phyloP scores from a whole-genome alignment of 345 rosid genomes.

The Trapa incisa region DNA sequence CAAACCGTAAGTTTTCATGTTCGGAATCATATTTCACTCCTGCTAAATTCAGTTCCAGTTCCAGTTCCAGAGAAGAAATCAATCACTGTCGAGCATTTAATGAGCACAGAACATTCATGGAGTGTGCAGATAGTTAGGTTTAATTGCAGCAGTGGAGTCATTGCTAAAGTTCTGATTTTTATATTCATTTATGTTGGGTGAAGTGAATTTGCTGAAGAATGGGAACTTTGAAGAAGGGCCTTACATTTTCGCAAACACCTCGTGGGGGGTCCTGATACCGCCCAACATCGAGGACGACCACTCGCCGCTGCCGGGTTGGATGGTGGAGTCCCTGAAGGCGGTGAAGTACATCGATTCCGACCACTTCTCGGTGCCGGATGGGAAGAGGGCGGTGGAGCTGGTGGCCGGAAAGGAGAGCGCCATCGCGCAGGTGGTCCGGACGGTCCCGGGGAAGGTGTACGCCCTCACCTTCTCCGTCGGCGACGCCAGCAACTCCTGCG shows the following conservation, averaged over 20 bases:
- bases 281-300: slow-evolving; percentile 70
- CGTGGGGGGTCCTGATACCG: slow-evolving; percentile 70
- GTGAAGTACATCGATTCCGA: slow-evolving; percentile 63
- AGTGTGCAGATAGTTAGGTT: slow-evolving; percentile 1
- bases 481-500: slow-evolving; percentile 58
- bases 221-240: slow-evolving; percentile 83
- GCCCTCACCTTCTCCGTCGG: slow-evolving; percentile 54
- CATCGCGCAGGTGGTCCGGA: slow-evolving; percentile 51
- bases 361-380: slow-evolving; percentile 58
- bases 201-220: slow-evolving; percentile 62
- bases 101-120: neutral
- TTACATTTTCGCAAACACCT: slow-evolving; percentile 48
- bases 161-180: neutral
- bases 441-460: slow-evolving; percentile 39
- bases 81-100: neutral
- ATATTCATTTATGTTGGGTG: neutral
- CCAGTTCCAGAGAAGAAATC: no score
- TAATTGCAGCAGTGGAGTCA: no score
- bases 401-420: slow-evolving; percentile 87
- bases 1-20: slow-evolving; percentile 27
- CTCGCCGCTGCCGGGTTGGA: slow-evolving; percentile 76
- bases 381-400: slow-evolving; percentile 58
- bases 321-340: slow-evolving; percentile 75
- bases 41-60: no score
- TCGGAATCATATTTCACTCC: no score